phyloP scores from a whole-genome alignment of 2,329 filamentous ascomycete species.

The Pseudocercospora musae region DNA sequence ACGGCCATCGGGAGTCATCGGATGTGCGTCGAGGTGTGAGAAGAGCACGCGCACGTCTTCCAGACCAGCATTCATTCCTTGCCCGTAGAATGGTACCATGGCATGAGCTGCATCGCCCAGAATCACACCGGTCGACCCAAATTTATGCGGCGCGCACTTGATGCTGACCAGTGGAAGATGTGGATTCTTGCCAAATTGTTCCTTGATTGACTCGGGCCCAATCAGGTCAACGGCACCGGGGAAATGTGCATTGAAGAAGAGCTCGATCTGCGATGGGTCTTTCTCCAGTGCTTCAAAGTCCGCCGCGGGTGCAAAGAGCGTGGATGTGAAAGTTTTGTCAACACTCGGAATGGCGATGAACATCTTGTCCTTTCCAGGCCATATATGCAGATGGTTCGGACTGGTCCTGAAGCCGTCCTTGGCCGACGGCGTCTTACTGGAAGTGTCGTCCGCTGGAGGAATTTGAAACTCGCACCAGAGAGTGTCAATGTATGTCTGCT shows the following conservation, averaged over 20 bases:
- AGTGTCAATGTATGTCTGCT: constrained; percentile 93
- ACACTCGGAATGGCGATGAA: constrained; percentile 93
- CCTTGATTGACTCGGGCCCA: constrained; percentile 61
- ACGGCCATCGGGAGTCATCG: constrained; percentile 39
- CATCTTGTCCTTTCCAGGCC: constrained; percentile 86
- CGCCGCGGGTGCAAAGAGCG: constrained; percentile 76
- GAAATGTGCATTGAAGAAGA: constrained; percentile 80
- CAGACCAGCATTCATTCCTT: constrained; percentile 95
- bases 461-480: constrained; percentile 97
- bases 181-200: constrained; percentile 76
- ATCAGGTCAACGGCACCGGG: constrained; percentile 75
- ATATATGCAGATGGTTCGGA: constrained; percentile 93
- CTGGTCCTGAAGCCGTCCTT: constrained; percentile 69
- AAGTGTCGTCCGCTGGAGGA: constrained; percentile 43
- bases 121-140: constrained; percentile 71
- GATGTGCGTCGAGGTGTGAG: constrained; percentile 69
- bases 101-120: constrained; percentile 93
- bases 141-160: constrained; percentile 89
- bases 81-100: constrained; percentile 97
- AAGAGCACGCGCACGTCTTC: constrained; percentile 92
- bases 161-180: constrained; percentile 91
- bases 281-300: constrained; percentile 67
- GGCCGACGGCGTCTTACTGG: constrained; percentile 29
- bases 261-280: constrained; percentile 56
- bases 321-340: constrained; percentile 92